These are phyloP conservation scores for Cordyceps pruinosa DNA, from an alignment of 2,329 filamentous ascomycete genomes.

Conservation along the genomic window DNA sequence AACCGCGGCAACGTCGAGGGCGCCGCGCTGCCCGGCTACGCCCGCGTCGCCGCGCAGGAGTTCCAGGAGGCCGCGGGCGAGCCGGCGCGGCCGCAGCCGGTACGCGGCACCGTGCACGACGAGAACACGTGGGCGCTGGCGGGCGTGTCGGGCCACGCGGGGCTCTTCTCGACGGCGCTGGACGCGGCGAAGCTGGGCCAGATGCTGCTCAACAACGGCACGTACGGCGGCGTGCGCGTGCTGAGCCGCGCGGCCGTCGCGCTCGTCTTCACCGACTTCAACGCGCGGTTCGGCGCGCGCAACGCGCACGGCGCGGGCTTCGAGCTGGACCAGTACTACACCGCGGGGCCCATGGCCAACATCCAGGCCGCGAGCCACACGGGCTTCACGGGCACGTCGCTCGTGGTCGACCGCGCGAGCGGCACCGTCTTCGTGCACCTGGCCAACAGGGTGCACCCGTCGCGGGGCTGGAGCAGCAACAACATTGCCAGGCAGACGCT, in stretches of 20 bases:
- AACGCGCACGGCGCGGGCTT: conserved; percentile 25
- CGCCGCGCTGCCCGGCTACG: conserved; percentile 17
- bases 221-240: conserved; percentile 23
- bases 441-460: conserved; percentile 20
- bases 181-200: conserved; percentile 27
- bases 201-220: conserved; percentile 32
- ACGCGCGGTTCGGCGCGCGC: conserved; percentile 20
- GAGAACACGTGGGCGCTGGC: conserved; percentile 29
- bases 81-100: conserved; percentile 29
- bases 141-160: conserved; percentile 30
- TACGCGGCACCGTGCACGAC: conserved; percentile 31
- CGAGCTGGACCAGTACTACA: conserved; percentile 27
- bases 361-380: conserved; percentile 19
- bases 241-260: conserved; percentile 23
- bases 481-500: conserved; percentile 20
- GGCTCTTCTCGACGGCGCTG: conserved; percentile 26
- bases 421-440: conserved; percentile 18
- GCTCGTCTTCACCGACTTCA: conserved; percentile 28
- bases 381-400: conserved; percentile 20
- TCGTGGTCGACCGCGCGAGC: conserved; percentile 19
- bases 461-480: conserved; percentile 25
- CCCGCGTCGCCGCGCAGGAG: conserved; percentile 24
- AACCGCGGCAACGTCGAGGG: conserved; percentile 27
- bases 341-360: conserved; percentile 23
- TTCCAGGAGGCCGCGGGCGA: conserved; percentile 27